Evolutionary conservation across 768 basidiomycete species (phyloP), one percentile per base, ranked within the genome.

Genomic region (Candolleomyces eurysporus): DNA sequence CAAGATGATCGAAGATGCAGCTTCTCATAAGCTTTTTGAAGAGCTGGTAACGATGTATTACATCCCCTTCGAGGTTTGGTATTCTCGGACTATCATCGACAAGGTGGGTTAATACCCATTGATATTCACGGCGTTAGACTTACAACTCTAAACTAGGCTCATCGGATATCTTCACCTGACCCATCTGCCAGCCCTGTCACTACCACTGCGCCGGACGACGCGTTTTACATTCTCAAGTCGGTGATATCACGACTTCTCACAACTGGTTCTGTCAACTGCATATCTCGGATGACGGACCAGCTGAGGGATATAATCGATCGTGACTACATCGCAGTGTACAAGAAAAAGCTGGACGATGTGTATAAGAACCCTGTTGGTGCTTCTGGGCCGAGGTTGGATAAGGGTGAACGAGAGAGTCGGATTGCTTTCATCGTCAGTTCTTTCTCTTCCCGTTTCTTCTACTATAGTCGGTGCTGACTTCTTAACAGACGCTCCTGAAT

Each of bases 221-320:
- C 90, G 2, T 99, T 98, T 76, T 99, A 97, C 75, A 89, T 99
- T 60, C 79, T 98, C 61, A 98, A 97, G 73, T 81, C 87, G 7
- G 88, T 96, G 3, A 79, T 95, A 5, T 79, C 84, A 19, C 85
- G 97, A 11, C 75, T 94, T 36, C 70, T 97, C 17, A 89, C 91
- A 0, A 90, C 91, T 0, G 94, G 93, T 0, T 89, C 89, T 3
- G 64, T 86, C 4, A 69, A 72, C 5, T 84, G 82, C 3, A 79
- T 93, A 2, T 78, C 84, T 61, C 79, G 77, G 30, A 87, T 87
- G 57, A 76, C 88, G 3, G 81, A 82, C 14, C 84, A 82, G 49
- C 76, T 97, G 17, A 81, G 83, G 55, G 88, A 89, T 17, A 80
- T 91, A 50, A 80, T 98, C 68, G 96, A 98, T 59, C 79, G 80